A percentile compares a stretch with the other conserved stretches of the same genome.
Evolutionary conservation across 1,284 basidiomycete species (phyloP).

Genomic region (Peniophora sp.): DNA sequence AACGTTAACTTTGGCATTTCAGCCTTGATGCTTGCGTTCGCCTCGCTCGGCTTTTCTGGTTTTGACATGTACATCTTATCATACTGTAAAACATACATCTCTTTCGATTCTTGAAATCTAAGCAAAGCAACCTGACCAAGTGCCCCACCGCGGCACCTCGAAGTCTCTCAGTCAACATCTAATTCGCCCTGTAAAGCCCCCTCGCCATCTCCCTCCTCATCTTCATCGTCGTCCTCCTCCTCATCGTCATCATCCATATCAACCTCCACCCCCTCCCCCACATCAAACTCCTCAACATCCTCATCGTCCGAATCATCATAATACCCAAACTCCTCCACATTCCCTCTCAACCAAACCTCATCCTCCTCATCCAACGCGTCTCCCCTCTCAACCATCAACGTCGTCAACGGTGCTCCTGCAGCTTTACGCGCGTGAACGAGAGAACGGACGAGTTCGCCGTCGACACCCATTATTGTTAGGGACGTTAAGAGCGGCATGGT

Average conservation of each 20-base stretch:
- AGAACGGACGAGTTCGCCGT: conserved; percentile 29
- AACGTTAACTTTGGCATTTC: background rate
- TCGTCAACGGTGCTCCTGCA: conserved; percentile 36
- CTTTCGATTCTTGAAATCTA: no score
- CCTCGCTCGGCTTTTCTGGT: background rate
- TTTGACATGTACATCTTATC: background rate
- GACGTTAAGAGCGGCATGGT: conserved; percentile 33
- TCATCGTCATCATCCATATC: conserved; percentile 10
- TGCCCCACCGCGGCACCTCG: background rate
- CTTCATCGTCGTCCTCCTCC: background rate
- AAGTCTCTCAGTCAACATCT: background rate
- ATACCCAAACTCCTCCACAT: conserved; percentile 38
- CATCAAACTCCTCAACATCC: conserved; percentile 5
- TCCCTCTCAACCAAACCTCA: conserved; percentile 35
- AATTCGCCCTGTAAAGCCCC: background rate
- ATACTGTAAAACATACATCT: background rate
- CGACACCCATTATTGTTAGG: conserved; percentile 36
- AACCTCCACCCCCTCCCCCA: conserved; percentile 8
- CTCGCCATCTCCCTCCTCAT: conserved; percentile 3
- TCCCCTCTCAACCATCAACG: conserved; percentile 34
- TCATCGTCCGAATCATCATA: conserved; percentile 28
- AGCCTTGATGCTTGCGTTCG: background rate
- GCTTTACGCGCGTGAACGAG: conserved; percentile 36
- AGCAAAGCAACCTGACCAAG: no score
- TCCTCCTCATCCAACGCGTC: conserved; percentile 29